phyloP scores from a whole-genome alignment of 768 basidiomycete species.

The Strobilomyces echinocephalus region DNA sequence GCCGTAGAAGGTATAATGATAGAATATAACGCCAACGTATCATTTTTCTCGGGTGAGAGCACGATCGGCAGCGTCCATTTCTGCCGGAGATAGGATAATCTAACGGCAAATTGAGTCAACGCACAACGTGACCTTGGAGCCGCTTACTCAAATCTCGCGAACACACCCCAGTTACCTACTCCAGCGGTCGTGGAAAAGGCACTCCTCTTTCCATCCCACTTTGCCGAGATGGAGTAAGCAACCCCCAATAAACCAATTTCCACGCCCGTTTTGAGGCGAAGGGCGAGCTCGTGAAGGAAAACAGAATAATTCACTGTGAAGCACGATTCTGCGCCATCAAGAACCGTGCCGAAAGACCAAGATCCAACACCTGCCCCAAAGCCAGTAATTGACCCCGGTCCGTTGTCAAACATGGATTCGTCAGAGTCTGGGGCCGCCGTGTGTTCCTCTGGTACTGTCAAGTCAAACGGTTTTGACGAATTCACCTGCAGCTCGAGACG shows the following conservation, averaged over 20 bases:
- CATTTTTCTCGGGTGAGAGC: constrained; percentile 47
- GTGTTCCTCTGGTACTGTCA: constrained; percentile 25
- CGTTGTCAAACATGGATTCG: constrained; percentile 23
- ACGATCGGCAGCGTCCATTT: constrained; percentile 53
- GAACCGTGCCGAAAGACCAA: constrained; percentile 45
- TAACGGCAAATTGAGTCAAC: constrained; percentile 27
- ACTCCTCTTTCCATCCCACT: constrained; percentile 45
- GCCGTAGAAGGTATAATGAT: constrained; percentile 53
- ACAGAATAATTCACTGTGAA: constrained; percentile 50
- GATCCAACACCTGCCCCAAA: constrained; percentile 43
- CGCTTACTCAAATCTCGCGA: constrained; percentile 51
- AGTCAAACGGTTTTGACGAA: constrained; percentile 40
- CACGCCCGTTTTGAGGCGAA: constrained; percentile 46
- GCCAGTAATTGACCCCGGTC: constrained; percentile 48
- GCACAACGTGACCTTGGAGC: constrained; percentile 3
- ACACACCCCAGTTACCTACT: constrained; percentile 43
- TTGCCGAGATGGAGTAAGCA: constrained; percentile 40
- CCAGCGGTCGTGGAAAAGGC: constrained; percentile 43
- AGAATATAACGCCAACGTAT: constrained; percentile 45
- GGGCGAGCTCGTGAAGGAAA: constrained; percentile 50
- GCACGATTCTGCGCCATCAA: constrained; percentile 45
- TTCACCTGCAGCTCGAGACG: constrained; percentile 39
- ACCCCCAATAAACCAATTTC: constrained; percentile 46
- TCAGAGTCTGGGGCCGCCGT: constrained; percentile 17
- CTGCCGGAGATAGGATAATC: constrained; percentile 55